A percentile compares a stretch with the other conserved stretches of the same genome.
Evolutionary conservation across 495 filamentous ascomycete species (phyloP).

Genomic region (Penicillium cosmopolitanum): DNA sequence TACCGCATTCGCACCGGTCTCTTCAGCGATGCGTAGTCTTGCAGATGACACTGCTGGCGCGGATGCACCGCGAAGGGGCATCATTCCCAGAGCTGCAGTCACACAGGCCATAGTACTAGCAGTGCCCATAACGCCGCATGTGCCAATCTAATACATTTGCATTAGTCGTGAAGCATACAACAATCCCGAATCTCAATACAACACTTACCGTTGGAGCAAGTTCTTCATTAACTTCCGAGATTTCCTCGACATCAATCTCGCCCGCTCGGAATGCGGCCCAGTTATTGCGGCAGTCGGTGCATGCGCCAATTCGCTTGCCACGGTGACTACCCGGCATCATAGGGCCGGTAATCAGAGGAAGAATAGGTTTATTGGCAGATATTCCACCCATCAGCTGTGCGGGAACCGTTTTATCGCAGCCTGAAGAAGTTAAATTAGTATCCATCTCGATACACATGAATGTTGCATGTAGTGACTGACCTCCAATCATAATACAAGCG

Average conservation of each 20-base stretch:
- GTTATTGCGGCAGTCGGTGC: conserved; percentile 69
- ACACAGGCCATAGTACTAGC: conserved; percentile 73
- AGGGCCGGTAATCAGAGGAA: conserved; percentile 65
- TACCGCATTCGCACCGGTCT: conserved; percentile 63
- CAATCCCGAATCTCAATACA: not conserved
- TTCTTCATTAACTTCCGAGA: conserved; percentile 67
- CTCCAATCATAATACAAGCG: conserved; percentile 66
- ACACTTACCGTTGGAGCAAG: conserved; percentile 62
- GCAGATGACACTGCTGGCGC: conserved; percentile 68
- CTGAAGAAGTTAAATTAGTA: conserved; percentile 27
- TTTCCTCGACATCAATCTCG: conserved; percentile 66
- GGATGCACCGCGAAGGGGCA: conserved; percentile 63
- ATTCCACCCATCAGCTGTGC: conserved; percentile 73
- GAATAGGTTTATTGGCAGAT: conserved; percentile 67
- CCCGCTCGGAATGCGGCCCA: conserved; percentile 67
- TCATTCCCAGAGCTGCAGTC: conserved; percentile 64
- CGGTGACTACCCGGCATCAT: conserved; percentile 69
- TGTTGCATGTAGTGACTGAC: conserved; percentile 34
- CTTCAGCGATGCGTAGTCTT: conserved; percentile 64
- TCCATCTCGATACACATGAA: not conserved
- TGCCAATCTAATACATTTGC: conserved; percentile 52
- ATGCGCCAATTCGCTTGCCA: conserved; percentile 63
- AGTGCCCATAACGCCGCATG: conserved; percentile 73
- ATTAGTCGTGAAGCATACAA: not conserved
- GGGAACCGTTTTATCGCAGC: conserved; percentile 71